Conservation (phyloP, 1,284 basidiomycete genomes). For the Rhizoctonia solani region DNA sequence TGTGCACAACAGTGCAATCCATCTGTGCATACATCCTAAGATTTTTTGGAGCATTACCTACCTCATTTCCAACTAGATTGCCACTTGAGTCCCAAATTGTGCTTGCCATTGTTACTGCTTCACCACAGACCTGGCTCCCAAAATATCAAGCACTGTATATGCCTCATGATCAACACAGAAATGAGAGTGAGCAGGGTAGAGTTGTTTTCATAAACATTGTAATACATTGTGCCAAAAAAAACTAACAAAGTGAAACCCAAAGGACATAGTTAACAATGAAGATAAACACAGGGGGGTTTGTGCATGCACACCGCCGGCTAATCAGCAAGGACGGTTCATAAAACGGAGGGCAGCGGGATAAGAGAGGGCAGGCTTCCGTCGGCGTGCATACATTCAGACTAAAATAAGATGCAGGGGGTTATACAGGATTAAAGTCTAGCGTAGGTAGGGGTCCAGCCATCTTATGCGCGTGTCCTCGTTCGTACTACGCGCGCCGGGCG, state of each 20-base stretch:
- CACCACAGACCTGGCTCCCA: too few relatives aligned
- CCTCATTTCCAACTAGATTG: background rate
- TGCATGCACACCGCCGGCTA: conserved; percentile 4
- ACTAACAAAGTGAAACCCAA: too few relatives aligned
- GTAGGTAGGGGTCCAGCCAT: background rate
- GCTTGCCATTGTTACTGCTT: background rate
- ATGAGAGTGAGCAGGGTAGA: background rate
- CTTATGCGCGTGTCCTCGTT: conserved; percentile 30
- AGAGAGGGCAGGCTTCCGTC: conserved; percentile 11
- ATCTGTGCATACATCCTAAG: background rate
- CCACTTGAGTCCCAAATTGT: background rate
- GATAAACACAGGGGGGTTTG: background rate
- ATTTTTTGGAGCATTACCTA: background rate
- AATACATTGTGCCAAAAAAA: too few relatives aligned
- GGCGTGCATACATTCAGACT: conserved; percentile 29
- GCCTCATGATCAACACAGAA: background rate
- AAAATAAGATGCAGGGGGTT: conserved; percentile 3
- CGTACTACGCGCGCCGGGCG: conserved; percentile 26
- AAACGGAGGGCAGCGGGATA: background rate
- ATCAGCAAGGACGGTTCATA: background rate
- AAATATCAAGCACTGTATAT: too few relatives aligned
- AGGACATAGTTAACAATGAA: too few relatives aligned
- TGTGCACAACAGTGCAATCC: background rate
- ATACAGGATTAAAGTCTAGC: background rate
- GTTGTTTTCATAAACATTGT: background rate